phyloP scores from a whole-genome alignment of 768 basidiomycete genomes.

The Lentinus tigrinus region DNA sequence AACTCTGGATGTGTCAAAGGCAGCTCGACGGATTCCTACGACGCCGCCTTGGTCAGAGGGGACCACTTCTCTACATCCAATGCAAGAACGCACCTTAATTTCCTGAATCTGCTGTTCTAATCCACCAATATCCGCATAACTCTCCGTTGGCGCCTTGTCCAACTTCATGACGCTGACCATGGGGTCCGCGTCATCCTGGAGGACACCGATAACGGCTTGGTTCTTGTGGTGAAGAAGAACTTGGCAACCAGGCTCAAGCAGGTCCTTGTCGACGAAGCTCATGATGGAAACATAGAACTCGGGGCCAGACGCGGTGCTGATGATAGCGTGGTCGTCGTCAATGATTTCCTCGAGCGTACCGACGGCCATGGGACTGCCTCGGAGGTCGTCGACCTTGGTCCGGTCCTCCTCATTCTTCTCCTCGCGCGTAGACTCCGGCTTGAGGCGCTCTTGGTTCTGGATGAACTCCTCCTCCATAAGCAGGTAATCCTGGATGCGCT shows the following conservation, averaged over 20 bases:
- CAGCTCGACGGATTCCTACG: constrained; percentile 94
- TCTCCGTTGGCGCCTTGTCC: constrained; percentile 98
- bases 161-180: constrained; percentile 98
- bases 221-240: constrained; percentile 96
- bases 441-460: constrained; percentile 86
- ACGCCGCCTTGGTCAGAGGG: background rate
- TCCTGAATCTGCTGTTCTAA: constrained; percentile 97
- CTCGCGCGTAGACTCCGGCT: constrained; percentile 83
- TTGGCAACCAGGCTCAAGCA: constrained; percentile 93
- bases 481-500: constrained; percentile 97
- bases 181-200: constrained; percentile 93
- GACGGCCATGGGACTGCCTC: constrained; percentile 97
- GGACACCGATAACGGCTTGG: constrained; percentile 90
- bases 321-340: constrained; percentile 98
- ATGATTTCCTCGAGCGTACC: constrained; percentile 98
- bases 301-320: constrained; percentile 90
- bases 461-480: constrained; percentile 95
- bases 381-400: constrained; percentile 88
- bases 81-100: constrained; percentile 74
- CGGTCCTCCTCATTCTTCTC: constrained; percentile 96
- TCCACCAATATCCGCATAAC: constrained; percentile 98
- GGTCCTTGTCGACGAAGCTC: constrained; percentile 97
- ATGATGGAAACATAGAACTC: constrained; percentile 98
- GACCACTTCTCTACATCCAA: background rate
- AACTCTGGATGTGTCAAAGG: constrained; percentile 97